Evolutionary conservation across 139 green algal genomes (phyloP).

Genomic region (Axilococcus clingmanii): DNA sequence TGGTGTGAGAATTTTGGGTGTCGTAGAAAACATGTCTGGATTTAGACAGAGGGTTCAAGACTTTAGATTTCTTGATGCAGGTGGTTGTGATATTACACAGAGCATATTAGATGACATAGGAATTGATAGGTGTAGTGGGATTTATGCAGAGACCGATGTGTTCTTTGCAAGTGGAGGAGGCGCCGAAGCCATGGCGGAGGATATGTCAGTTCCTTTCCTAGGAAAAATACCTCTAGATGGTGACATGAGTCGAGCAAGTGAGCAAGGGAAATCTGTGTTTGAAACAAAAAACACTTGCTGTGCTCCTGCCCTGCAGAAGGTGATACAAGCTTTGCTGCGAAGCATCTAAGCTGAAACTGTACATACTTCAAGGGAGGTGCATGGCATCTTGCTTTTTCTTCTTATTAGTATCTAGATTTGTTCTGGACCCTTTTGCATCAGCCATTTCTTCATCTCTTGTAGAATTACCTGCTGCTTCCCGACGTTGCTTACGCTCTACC

Average conservation of each 20-base stretch:
- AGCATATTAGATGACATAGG: slow-evolving; percentile 21
- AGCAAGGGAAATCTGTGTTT: slow-evolving; percentile 54
- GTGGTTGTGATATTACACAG: slow-evolving; percentile 33
- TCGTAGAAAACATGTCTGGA: slow-evolving; percentile 96
- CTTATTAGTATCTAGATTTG: slow-evolving; percentile 24
- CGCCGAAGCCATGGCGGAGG: slow-evolving; percentile 55
- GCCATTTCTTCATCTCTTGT: slow-evolving; percentile 45
- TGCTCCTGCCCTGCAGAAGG: too few relatives aligned
- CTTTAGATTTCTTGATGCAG: slow-evolving; percentile 39
- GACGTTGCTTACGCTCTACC: slow-evolving; percentile 9
- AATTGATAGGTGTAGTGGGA: slow-evolving; percentile 29
- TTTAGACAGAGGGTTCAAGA: slow-evolving; percentile 39
- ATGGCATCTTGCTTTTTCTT: not conserved
- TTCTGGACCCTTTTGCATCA: slow-evolving; percentile 27
- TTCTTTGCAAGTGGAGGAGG: slow-evolving; percentile 36
- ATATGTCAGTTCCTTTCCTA: slow-evolving; percentile 75
- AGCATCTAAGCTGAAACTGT: not conserved
- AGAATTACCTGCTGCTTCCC: slow-evolving; percentile 5
- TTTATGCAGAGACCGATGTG: slow-evolving; percentile 15
- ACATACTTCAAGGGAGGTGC: slow-evolving; percentile 1
- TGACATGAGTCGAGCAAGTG: slow-evolving; percentile 48
- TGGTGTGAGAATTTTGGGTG: slow-evolving; percentile 73
- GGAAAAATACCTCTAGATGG: slow-evolving; percentile 78
- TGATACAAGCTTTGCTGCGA: not conserved
- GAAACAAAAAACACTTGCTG: slow-evolving; percentile 6